Evolutionary conservation across 2,329 filamentous ascomycete species (phyloP).

Genomic region (Periconia macrospinosa): DNA sequence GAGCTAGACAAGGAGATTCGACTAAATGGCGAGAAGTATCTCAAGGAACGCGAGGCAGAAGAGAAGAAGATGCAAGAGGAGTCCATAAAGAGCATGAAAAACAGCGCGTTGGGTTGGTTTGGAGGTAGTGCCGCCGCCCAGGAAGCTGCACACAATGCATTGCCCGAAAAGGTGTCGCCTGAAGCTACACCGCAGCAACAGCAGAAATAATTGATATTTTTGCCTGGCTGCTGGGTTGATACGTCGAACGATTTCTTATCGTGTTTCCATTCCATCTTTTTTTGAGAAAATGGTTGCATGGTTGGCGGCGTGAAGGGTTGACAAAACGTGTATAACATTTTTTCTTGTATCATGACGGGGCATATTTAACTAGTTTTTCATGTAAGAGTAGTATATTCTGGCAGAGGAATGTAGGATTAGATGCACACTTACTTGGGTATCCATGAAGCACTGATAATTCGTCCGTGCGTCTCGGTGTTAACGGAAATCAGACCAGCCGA

Average conservation of each 20-base stretch:
- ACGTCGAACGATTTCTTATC: too few species aligned
- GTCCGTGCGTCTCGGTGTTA: too few species aligned
- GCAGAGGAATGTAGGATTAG: background rate
- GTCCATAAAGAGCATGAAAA: conserved; percentile 89
- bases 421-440: too few species aligned
- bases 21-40: conserved; percentile 91
- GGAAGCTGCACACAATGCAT: background rate
- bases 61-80: conserved; percentile 90
- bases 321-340: background rate
- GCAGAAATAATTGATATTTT: background rate
- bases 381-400: background rate
- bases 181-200: background rate
- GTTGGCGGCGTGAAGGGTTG: background rate
- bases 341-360: background rate
- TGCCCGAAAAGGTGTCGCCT: background rate
- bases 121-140: conserved; percentile 5
- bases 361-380: background rate
- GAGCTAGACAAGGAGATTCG: conserved; percentile 86
- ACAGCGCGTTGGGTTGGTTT: conserved; percentile 34
- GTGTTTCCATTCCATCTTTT: background rate
- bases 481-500: background rate
- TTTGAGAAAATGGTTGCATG: background rate
- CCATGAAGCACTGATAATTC: too few species aligned
- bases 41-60: conserved; percentile 87
- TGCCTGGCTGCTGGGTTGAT: too few species aligned